Evolutionary conservation across 768 basidiomycete genomes (phyloP).

Genomic region (Hypholoma fasciculare): DNA sequence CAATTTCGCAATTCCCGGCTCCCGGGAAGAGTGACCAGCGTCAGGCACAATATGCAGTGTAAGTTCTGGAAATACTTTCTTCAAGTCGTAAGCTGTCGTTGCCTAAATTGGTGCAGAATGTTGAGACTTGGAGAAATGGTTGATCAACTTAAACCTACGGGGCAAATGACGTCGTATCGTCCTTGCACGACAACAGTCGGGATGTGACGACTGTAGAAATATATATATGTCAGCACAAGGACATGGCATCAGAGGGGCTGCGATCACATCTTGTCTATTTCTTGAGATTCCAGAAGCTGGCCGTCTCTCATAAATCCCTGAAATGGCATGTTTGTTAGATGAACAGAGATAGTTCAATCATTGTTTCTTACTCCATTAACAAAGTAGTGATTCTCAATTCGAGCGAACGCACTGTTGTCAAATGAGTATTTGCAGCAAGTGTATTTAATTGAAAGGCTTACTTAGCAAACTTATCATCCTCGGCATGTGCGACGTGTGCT

Average conservation of each 20-base stretch:
- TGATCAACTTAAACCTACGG: conserved; percentile 43
- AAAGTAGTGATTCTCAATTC: conserved; percentile 92
- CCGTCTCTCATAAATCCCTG: conserved; percentile 89
- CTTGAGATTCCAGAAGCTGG: conserved; percentile 79
- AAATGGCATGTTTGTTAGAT: not conserved
- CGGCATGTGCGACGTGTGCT: conserved; percentile 64
- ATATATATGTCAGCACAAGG: not conserved
- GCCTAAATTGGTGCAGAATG: conserved; percentile 39
- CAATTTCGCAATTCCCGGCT: conserved; percentile 65
- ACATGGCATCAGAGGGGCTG: conserved; percentile 11
- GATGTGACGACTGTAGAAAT: conserved; percentile 70
- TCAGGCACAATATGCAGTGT: conserved; percentile 72
- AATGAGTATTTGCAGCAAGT: not conserved
- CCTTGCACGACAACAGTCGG: conserved; percentile 83
- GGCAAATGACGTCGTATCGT: conserved; percentile 88
- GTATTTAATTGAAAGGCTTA: conserved; percentile 28
- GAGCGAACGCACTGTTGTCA: conserved; percentile 71
- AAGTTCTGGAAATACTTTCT: conserved; percentile 84
- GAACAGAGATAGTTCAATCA: not conserved
- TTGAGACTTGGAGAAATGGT: not conserved
- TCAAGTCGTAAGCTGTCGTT: conserved; percentile 78
- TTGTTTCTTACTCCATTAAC: conserved; percentile 60
- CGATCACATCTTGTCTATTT: conserved; percentile 82
- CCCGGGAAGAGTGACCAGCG: conserved; percentile 86
- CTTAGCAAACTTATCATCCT: conserved; percentile 77